phyloP scores from a whole-genome alignment of 2,329 filamentous ascomycete genomes.

The Phaeosphaeria sp. region DNA sequence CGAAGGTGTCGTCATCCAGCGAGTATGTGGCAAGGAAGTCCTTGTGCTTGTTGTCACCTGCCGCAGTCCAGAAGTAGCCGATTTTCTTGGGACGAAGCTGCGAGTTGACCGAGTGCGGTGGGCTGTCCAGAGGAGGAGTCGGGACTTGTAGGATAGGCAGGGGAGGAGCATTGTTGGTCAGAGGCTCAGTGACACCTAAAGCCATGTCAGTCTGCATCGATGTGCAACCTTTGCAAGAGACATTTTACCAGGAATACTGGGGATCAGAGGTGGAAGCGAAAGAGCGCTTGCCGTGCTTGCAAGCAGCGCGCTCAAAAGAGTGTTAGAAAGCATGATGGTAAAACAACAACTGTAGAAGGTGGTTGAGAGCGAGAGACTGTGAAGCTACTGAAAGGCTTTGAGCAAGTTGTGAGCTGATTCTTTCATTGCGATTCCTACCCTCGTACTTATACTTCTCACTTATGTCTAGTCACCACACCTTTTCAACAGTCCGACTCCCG shows the following conservation, averaged over 20 bases:
- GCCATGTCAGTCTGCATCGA: neutral
- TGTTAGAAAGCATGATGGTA: conserved; percentile 27
- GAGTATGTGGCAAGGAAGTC: conserved; percentile 66
- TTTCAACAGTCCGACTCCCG: neutral
- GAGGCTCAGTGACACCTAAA: conserved; percentile 61
- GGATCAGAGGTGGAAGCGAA: conserved; percentile 63
- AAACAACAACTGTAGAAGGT: neutral
- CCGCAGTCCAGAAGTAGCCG: conserved; percentile 68
- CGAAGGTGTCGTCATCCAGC: conserved; percentile 68
- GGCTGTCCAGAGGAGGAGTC: conserved; percentile 63
- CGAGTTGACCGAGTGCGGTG: conserved; percentile 57
- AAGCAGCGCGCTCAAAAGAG: conserved; percentile 27
- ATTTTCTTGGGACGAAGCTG: conserved; percentile 70
- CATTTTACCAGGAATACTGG: conserved; percentile 57
- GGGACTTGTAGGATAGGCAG: conserved; percentile 66
- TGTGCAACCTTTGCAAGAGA: neutral
- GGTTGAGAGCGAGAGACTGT: conserved; percentile 1
- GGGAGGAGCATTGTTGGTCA: conserved; percentile 59
- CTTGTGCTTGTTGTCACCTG: conserved; percentile 66
- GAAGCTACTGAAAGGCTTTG: conserved; percentile 30
- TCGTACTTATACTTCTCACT: conserved; percentile 29
- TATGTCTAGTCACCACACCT: neutral
- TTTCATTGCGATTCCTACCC: conserved; percentile 1
- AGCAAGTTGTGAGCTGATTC: conserved; percentile 36
- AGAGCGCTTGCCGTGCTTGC: conserved; percentile 31